Conservation (phyloP, 2,329 filamentous ascomycete species). For the Colletotrichum higginsianum region DNA sequence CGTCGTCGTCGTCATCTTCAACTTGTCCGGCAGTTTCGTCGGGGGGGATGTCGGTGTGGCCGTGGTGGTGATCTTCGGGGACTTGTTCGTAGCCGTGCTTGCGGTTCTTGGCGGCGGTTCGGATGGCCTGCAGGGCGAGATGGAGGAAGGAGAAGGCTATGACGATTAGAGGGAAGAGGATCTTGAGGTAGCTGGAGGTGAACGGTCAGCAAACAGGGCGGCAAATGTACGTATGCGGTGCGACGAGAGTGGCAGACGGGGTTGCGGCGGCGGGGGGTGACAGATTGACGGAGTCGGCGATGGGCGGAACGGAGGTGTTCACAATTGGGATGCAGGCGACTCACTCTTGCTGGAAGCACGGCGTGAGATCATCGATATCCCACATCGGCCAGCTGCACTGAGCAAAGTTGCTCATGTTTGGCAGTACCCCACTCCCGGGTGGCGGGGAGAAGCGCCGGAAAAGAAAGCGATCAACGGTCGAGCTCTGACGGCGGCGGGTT, state of each 20-base stretch:
- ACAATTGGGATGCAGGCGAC: conserved; percentile 50
- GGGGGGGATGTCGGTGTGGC: conserved; percentile 68
- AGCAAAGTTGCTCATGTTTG: conserved; percentile 63
- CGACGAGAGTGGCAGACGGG: too few species aligned
- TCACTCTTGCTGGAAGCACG: conserved; percentile 78
- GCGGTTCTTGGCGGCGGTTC: conserved; percentile 67
- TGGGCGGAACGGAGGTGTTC: conserved; percentile 15
- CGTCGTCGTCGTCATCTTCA: conserved; percentile 73
- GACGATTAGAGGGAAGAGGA: conserved; percentile 82
- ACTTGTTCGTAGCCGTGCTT: conserved; percentile 70
- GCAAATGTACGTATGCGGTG: neutral
- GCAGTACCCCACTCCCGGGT: conserved; percentile 39
- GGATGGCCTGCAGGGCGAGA: conserved; percentile 72
- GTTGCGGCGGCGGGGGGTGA: neutral
- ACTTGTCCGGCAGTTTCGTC: conserved; percentile 57
- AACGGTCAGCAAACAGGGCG: conserved; percentile 6
- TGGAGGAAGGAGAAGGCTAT: conserved; percentile 79
- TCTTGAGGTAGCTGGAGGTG: conserved; percentile 78
- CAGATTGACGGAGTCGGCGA: neutral
- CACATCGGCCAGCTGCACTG: conserved; percentile 72
- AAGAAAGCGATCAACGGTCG: conserved; percentile 32
- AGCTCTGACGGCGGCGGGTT: conserved; percentile 15
- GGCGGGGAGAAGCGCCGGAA: conserved; percentile 36
- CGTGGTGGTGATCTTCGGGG: conserved; percentile 58
- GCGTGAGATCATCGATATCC: conserved; percentile 74